phyloP scores from a whole-genome alignment of 805 yeast genomes.

The Yamadazyma takamatsuzukensis region DNA sequence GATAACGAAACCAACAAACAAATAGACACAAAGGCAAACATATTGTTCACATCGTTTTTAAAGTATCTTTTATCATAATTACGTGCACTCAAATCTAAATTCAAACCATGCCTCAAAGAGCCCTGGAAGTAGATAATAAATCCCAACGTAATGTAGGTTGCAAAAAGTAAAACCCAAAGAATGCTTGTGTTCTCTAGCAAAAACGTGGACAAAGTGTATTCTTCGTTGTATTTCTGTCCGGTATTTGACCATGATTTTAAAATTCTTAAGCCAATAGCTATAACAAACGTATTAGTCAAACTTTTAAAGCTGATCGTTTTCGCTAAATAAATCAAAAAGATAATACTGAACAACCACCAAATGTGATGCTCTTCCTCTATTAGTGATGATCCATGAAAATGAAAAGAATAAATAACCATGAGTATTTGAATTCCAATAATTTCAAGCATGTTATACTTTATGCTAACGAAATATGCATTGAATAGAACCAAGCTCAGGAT shows the following conservation, averaged over 20 bases:
- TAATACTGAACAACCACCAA: slow-evolving; percentile 67
- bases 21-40: slow-evolving; percentile 38
- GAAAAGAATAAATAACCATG: slow-evolving; percentile 45
- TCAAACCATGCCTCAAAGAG: slow-evolving; percentile 13
- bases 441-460: slow-evolving; percentile 4
- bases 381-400: slow-evolving; percentile 74
- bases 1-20: slow-evolving; percentile 46
- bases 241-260: slow-evolving; percentile 83
- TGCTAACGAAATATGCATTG: slow-evolving; percentile 12
- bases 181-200: slow-evolving; percentile 29
- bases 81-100: slow-evolving; percentile 10
- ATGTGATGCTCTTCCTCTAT: slow-evolving; percentile 95
- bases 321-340: slow-evolving; percentile 11
- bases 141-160: slow-evolving; percentile 32
- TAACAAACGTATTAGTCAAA: slow-evolving; percentile 10
- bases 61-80: slow-evolving; percentile 24
- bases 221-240: slow-evolving; percentile 72
- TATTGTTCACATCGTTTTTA: slow-evolving; percentile 10
- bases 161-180: slow-evolving; percentile 47
- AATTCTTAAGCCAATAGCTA: slow-evolving; percentile 42
- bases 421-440: slow-evolving; percentile 11
- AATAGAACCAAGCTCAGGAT: slow-evolving; percentile 23
- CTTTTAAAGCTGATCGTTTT: slow-evolving; percentile 1
- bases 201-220: slow-evolving; percentile 35
- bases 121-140: slow-evolving; percentile 23